A percentile compares a stretch with the other conserved stretches of the same genome.
Evolutionary conservation across 1,284 basidiomycete species (phyloP).

Genomic region (Pseudomicrostroma phylloplanum): DNA sequence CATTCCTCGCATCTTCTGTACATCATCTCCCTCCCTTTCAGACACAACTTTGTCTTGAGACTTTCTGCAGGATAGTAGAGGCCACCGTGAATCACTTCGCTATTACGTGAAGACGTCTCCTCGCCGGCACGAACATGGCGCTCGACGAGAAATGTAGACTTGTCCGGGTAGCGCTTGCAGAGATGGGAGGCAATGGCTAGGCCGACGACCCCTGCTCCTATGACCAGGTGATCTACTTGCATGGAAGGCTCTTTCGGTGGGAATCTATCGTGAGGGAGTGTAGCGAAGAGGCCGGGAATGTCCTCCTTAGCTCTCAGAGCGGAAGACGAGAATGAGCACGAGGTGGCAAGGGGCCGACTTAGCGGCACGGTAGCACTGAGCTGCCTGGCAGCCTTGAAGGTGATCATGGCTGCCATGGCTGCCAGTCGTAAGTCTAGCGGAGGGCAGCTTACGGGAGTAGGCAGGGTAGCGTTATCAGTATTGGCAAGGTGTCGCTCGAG

Average conservation of each 20-base stretch:
- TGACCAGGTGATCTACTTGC: slow-evolving; percentile 76
- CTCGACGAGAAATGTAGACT: slow-evolving; percentile 79
- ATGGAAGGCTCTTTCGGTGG: slow-evolving; percentile 58
- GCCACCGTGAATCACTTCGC: slow-evolving; percentile 84
- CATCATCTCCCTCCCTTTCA: slow-evolving; percentile 76
- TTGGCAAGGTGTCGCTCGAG: too few species aligned
- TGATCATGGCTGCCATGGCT: too few species aligned
- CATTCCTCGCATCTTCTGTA: slow-evolving; percentile 69
- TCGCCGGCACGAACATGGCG: slow-evolving; percentile 57
- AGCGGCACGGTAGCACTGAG: too few species aligned
- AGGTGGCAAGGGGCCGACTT: too few species aligned
- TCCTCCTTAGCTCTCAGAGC: background rate
- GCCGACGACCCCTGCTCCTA: slow-evolving; percentile 89
- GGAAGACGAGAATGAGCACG: too few species aligned
- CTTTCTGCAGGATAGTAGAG: slow-evolving; percentile 70
- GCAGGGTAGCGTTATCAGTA: too few species aligned
- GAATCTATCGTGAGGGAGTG: background rate
- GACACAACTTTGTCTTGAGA: slow-evolving; percentile 77
- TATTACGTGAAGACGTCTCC: slow-evolving; percentile 67
- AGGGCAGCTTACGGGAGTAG: too few species aligned
- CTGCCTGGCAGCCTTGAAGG: too few species aligned
- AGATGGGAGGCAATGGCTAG: slow-evolving; percentile 77
- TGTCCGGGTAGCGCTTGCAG: slow-evolving; percentile 62
- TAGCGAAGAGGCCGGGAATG: background rate
- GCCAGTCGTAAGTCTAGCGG: too few species aligned